These are phyloP conservation scores for Colletotrichum falcatum DNA, from an alignment of 2,329 filamentous ascomycete genomes.

Conservation along the genomic window DNA sequence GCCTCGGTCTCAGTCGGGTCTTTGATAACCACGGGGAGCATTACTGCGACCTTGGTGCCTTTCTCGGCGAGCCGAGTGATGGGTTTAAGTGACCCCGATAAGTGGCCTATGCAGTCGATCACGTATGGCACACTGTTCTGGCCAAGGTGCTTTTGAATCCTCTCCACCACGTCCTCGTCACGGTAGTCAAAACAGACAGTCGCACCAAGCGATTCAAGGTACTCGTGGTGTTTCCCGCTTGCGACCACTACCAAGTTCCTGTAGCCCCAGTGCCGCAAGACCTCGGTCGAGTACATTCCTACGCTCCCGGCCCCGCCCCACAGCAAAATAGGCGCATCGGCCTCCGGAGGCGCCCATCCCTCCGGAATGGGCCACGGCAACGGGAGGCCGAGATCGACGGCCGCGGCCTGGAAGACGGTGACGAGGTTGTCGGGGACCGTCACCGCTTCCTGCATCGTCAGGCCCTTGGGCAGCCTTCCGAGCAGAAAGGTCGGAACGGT, in stretches of 20 bases:
- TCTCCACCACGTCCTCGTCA: conserved; percentile 50
- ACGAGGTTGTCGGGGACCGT: conserved; percentile 69
- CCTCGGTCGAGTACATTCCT: conserved; percentile 62
- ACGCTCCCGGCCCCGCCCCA: conserved; percentile 67
- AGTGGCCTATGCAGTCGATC: conserved; percentile 68
- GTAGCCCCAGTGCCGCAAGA: conserved; percentile 66
- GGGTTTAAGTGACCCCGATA: conserved; percentile 58
- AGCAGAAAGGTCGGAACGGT: conserved; percentile 64
- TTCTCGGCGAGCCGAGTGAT: conserved; percentile 62
- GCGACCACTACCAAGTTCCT: conserved; percentile 61
- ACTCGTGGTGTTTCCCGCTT: conserved; percentile 58
- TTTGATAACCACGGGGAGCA: conserved; percentile 69
- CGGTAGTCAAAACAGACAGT: conserved; percentile 61
- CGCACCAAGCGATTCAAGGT: conserved; percentile 59
- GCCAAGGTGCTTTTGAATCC: conserved; percentile 48
- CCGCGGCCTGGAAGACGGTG: conserved; percentile 68
- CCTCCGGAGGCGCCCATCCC: conserved; percentile 51
- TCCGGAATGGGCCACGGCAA: conserved; percentile 68
- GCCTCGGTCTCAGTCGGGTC: conserved; percentile 60
- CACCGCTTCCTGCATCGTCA: conserved; percentile 59
- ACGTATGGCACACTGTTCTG: conserved; percentile 55
- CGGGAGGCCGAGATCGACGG: conserved; percentile 61
- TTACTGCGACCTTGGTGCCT: conserved; percentile 66
- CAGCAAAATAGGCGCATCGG: conserved; percentile 57
- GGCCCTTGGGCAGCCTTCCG: conserved; percentile 56